These are phyloP conservation scores for Crithidia fasciculata DNA, from an alignment of 208 protist genomes.

Conservation along the genomic window DNA sequence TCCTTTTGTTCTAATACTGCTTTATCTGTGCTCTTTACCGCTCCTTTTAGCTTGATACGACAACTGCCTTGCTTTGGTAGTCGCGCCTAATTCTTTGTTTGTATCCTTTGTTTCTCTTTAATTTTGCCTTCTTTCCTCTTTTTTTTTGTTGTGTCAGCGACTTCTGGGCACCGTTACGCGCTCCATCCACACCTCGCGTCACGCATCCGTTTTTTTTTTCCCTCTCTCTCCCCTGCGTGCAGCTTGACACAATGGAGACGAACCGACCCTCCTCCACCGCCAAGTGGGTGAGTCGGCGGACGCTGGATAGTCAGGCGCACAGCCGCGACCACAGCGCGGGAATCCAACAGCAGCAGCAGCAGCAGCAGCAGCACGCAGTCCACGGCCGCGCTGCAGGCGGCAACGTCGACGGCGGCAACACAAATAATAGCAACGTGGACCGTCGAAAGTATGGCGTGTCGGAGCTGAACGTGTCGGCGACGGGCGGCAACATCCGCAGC, in stretches of 20 bases:
- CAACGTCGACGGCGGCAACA: slow-evolving; percentile 23
- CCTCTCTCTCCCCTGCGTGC: neutral
- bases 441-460: slow-evolving; percentile 22
- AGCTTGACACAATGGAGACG: slow-evolving; percentile 14
- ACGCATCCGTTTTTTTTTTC: neutral
- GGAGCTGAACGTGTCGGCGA: neutral
- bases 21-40: too few relatives aligned
- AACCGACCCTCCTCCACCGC: slow-evolving; percentile 14
- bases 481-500: slow-evolving; percentile 1
- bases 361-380: neutral
- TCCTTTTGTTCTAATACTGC: neutral
- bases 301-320: slow-evolving; percentile 34
- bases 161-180: neutral
- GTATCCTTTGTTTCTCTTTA: neutral
- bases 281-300: slow-evolving; percentile 38
- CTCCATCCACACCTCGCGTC: too few relatives aligned
- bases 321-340: slow-evolving; percentile 25
- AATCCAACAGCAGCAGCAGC: slow-evolving; percentile 4
- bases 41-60: too few relatives aligned
- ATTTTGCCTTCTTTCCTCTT: slow-evolving; percentile 6
- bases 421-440: slow-evolving; percentile 8
- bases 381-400: slow-evolving; percentile 7
- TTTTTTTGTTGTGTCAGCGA: neutral
- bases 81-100: neutral
- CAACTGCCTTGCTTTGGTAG: neutral